Evolutionary conservation across 495 filamentous ascomycete species (phyloP), one percentile per base, ranked within the genome.

Genomic region (Lophiotrema nucula): DNA sequence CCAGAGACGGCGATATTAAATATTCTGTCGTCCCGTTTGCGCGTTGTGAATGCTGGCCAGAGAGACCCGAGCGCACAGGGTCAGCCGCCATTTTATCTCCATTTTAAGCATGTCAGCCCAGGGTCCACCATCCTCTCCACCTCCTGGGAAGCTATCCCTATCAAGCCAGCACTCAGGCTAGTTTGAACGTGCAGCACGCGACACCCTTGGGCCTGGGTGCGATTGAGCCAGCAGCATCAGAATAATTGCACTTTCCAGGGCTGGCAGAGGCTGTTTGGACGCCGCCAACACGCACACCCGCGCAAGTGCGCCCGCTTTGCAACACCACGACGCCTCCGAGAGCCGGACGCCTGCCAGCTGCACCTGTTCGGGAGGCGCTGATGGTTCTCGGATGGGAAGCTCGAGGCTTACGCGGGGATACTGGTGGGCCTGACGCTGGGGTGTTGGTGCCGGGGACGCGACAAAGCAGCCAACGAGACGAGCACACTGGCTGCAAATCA

Each of bases 351-450:
- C 10, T 12, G 39, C 39, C 37, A 16, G 53, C 25, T 42, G 47
- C 57, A 48, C 18, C 28, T 39, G 24, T 27, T 59, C 56, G 47
- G 56, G 48, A 53, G 46, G 56, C 54, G 56, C 41, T n/a, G 2
- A 16, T 4, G 46, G 39, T 8, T 16, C 10, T 28, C 41, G 25
- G 31, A 16, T 43, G 39, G 43, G 49, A n/a, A n/a, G n/a, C n/a
- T n/a, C n/a, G n/a, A n/a, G n/a, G n/a, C n/a, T n/a, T n/a, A 15
- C 18, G 39, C 52, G 39, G 52, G 52, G 52, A 45, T 18, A 25
- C 6, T 38, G 24, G 52, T 6, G 13, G 24, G 35, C 35, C 35
- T 43, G 19, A 43, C 15, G 22, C 26, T 33, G 24, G 52, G 38
- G 2, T 4, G 39, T 3, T 3, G 24, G 21, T 2, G 39, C 38